A percentile compares a stretch with the other conserved stretches of the same genome.
These are phyloP conservation scores for Geotrichum macrosporum DNA, from an alignment of 1,139 yeast species.

Conservation along the genomic window DNA sequence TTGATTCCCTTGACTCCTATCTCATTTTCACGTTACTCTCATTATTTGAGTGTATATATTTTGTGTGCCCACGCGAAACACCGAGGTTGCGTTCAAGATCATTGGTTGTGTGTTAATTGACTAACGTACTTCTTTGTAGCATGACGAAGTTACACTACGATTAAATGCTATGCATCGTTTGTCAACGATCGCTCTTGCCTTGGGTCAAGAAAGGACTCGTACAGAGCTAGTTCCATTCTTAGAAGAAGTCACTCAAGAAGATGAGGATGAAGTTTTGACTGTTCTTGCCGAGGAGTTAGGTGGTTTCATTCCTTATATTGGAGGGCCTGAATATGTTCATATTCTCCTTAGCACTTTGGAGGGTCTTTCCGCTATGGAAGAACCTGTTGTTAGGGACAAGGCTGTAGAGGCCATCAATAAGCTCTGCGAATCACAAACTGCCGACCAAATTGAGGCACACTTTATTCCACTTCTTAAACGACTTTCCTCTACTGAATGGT, in stretches of 20 bases:
- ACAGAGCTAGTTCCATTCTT: constrained; percentile 86
- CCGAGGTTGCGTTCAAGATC: background rate
- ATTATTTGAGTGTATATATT: no score
- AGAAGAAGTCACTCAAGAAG: constrained; percentile 89
- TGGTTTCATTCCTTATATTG: constrained; percentile 77
- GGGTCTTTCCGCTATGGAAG: constrained; percentile 87
- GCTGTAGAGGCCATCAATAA: constrained; percentile 82
- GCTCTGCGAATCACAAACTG: constrained; percentile 61
- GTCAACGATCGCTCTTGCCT: constrained; percentile 90
- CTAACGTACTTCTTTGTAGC: constrained; percentile 34
- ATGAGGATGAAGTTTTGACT: constrained; percentile 96
- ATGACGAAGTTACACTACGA: constrained; percentile 90
- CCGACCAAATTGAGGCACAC: constrained; percentile 60
- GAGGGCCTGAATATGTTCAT: constrained; percentile 77
- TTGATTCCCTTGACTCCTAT: no score
- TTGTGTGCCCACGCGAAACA: background rate
- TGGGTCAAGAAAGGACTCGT: constrained; percentile 91
- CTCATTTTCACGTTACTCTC: no score
- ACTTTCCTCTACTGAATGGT: constrained; percentile 89
- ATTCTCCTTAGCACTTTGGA: constrained; percentile 81
- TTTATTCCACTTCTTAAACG: constrained; percentile 74
- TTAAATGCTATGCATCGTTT: constrained; percentile 93
- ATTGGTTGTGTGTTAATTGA: background rate
- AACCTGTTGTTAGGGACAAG: constrained; percentile 94
- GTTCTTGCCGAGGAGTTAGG: constrained; percentile 90